Conservation (phyloP, 2,329 filamentous ascomycete species). For the Chlorencoelia australis region DNA sequence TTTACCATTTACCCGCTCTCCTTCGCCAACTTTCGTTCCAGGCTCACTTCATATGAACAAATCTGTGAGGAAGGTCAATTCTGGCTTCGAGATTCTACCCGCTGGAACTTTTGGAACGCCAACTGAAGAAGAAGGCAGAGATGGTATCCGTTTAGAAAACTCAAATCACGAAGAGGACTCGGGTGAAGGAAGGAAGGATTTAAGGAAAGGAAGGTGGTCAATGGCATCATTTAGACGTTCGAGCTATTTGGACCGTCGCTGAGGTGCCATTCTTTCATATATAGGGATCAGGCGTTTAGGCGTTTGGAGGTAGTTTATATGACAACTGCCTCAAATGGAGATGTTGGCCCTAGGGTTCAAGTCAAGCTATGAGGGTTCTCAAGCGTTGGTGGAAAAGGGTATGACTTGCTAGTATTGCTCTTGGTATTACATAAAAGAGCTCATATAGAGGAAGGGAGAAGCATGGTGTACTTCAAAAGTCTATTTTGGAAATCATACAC, state of each 20-base stretch:
- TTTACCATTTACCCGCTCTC: constrained; percentile 2
- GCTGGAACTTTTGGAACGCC: constrained; percentile 29
- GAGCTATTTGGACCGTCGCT: background rate
- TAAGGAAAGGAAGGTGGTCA: constrained; percentile 30
- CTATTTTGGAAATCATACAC: too few relatives aligned
- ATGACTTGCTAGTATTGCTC: too few relatives aligned
- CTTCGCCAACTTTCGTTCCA: constrained; percentile 27
- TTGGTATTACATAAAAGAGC: too few relatives aligned
- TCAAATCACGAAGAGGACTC: constrained; percentile 11
- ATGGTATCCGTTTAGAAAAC: constrained; percentile 6
- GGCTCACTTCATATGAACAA: constrained; percentile 30
- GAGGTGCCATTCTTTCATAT: too few relatives aligned
- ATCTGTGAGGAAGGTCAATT: constrained; percentile 29
- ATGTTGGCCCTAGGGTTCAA: too few relatives aligned
- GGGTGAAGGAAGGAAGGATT: constrained; percentile 28
- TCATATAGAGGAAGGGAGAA: too few relatives aligned
- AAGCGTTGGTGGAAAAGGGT: too few relatives aligned
- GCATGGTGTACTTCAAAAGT: too few relatives aligned
- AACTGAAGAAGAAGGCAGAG: constrained; percentile 11
- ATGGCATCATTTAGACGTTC: constrained; percentile 2
- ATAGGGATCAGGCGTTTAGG: too few relatives aligned
- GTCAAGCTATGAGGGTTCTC: too few relatives aligned
- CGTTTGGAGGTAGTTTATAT: too few relatives aligned
- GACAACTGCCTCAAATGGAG: too few relatives aligned
- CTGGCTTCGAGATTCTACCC: constrained; percentile 31